phyloP scores from a whole-genome alignment of 345 rosid species.

The Sonneratia caseolaris region DNA sequence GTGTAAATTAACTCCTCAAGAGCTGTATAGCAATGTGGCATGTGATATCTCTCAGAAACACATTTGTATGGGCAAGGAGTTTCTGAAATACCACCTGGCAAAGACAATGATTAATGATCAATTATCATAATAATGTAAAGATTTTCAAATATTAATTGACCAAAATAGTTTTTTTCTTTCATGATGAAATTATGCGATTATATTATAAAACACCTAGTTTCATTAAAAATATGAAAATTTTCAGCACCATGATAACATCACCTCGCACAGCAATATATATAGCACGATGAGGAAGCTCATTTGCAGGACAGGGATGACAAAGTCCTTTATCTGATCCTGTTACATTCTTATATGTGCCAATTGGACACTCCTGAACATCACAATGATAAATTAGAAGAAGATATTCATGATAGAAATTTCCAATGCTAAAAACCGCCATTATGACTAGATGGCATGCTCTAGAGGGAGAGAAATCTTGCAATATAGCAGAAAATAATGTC shows the following conservation, averaged over 20 bases:
- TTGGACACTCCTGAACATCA: constrained; percentile 77
- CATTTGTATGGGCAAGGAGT: constrained; percentile 91
- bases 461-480: background rate
- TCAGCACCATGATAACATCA: constrained; percentile 15
- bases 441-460: background rate
- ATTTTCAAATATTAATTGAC: background rate
- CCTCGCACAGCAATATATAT: constrained; percentile 73
- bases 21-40: constrained; percentile 93
- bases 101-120: constrained; percentile 1
- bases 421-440: background rate
- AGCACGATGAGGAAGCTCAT: constrained; percentile 87
- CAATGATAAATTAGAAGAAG: background rate
- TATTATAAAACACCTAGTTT: background rate
- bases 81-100: constrained; percentile 79
- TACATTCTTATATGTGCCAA: constrained; percentile 83
- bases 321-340: constrained; percentile 77
- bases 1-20: constrained; percentile 96
- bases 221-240: background rate
- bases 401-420: background rate
- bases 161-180: background rate
- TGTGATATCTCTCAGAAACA: constrained; percentile 86
- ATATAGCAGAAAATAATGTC: background rate
- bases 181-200: background rate
- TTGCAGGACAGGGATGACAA: constrained; percentile 64
- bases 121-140: background rate